phyloP scores from a whole-genome alignment of 345 rosid genomes.

The Populus alba region DNA sequence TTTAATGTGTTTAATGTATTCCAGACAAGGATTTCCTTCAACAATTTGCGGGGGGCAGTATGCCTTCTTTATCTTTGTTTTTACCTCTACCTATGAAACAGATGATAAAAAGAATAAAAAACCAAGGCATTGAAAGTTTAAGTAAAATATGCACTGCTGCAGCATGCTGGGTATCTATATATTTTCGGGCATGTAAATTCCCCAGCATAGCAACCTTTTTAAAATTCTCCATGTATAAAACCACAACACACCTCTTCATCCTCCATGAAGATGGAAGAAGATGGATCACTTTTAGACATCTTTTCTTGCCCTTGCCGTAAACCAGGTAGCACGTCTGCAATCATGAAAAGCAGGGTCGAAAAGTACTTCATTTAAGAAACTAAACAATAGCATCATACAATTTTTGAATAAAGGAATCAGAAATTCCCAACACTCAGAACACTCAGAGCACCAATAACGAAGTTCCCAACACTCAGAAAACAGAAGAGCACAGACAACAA shows the following conservation, averaged over 20 bases:
- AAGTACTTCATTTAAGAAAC: not conserved
- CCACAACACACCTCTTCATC: constrained; percentile 63
- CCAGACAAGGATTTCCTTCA: constrained; percentile 78
- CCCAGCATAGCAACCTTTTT: not conserved
- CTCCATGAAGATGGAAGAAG: constrained; percentile 87
- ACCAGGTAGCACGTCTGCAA: constrained; percentile 90
- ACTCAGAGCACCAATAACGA: too few relatives aligned
- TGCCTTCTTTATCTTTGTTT: constrained; percentile 80
- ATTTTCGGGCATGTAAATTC: not conserved
- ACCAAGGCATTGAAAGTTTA: not conserved
- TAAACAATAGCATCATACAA: not conserved
- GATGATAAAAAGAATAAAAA: not conserved
- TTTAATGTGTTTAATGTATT: constrained; percentile 63
- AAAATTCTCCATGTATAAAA: not conserved
- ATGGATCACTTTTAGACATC: constrained; percentile 88
- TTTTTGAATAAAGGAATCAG: not conserved
- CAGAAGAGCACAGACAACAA: not conserved
- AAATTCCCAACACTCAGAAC: too few relatives aligned
- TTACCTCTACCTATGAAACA: constrained; percentile 64
- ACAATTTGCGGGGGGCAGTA: constrained; percentile 73
- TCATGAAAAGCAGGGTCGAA: constrained; percentile 9
- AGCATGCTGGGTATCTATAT: not conserved
- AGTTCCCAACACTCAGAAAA: not conserved
- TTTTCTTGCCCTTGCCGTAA: constrained; percentile 87
- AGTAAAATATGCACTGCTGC: not conserved